Conservation (phyloP, 2,329 filamentous ascomycete genomes). For the Curvularia hawaiiensis region DNA sequence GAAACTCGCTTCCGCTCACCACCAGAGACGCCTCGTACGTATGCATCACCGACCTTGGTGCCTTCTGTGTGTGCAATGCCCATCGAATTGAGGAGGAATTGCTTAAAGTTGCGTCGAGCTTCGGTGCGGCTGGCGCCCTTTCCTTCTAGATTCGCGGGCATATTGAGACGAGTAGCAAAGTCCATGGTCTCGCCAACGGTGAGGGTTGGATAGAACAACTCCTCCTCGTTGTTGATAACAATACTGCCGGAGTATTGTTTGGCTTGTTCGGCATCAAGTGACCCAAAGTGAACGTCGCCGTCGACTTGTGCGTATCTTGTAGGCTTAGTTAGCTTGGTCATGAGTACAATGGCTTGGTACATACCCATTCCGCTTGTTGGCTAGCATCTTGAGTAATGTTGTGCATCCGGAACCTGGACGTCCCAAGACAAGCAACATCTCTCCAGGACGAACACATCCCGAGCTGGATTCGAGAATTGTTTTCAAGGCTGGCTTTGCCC, state of each 20-base stretch:
- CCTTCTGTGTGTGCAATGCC: slow-evolving; percentile 59
- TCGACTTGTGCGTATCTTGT: slow-evolving; percentile 65
- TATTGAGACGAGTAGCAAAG: slow-evolving; percentile 63
- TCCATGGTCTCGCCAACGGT: slow-evolving; percentile 60
- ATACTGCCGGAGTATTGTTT: slow-evolving; percentile 79
- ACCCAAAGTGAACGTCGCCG: slow-evolving; percentile 52
- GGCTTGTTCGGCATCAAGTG: slow-evolving; percentile 73
- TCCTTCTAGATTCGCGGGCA: slow-evolving; percentile 60
- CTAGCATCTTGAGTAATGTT: slow-evolving; percentile 73
- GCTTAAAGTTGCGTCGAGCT: slow-evolving; percentile 53
- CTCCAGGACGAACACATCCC: slow-evolving; percentile 68
- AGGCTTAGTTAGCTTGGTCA: slow-evolving; percentile 32
- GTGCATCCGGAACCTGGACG: slow-evolving; percentile 56
- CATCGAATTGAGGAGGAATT: slow-evolving; percentile 58
- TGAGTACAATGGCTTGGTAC: slow-evolving; percentile 7
- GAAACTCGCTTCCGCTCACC: slow-evolving; percentile 73
- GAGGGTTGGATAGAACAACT: slow-evolving; percentile 58
- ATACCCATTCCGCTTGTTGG: slow-evolving; percentile 60
- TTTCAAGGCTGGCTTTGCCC: slow-evolving; percentile 57
- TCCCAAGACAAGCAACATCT: slow-evolving; percentile 75
- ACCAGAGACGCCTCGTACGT: slow-evolving; percentile 68
- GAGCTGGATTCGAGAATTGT: slow-evolving; percentile 67
- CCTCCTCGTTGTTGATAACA: slow-evolving; percentile 65
- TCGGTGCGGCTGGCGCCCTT: slow-evolving; percentile 53
- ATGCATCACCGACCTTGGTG: slow-evolving; percentile 72